Evolutionary conservation across 768 basidiomycete species (phyloP), one percentile per base, ranked within the genome.

Genomic region (Fomitopsis pulvina): DNA sequence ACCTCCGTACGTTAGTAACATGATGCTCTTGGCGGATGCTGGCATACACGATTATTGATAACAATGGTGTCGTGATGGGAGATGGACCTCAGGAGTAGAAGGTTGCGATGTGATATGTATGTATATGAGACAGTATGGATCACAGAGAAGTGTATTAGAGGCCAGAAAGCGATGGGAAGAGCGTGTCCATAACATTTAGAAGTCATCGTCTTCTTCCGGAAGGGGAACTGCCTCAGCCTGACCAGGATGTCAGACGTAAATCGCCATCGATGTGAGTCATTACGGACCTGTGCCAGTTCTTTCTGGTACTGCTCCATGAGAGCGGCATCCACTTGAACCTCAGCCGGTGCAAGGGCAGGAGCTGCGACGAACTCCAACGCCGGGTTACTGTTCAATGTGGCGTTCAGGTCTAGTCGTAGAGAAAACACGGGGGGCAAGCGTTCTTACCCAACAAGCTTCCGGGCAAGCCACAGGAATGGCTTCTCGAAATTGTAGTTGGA

Each of bases 401-500:
- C 8, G 41, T 37, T 51, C n/a, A n/a, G n/a, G n/a, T n/a, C n/a
- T n/a, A n/a, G 5, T 49, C 4, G 11, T 24, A 20, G 10, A 14
- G 12, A 44, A 18, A 16, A 26, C 22, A 26, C 16, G 9, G 3
- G 22, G 25, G 14, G 3, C 16, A 21, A 11, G 30, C 16, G 6
- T 5, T 76, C 89, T 54, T 61, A 92, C 92, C 93, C 95, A 57
- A 95, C 94, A 55, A 99, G 79, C 75, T 98, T 99, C 75, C 92
- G 83, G 52, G 92, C 94, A 67, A 98, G 79, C 96, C 96, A 98
- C 56, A 99, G 80, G 91, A 99, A 98, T 44, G 96, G 96, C 70
- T 97, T 97, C 73, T 99, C 96, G 65, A 98, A 98, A 78, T 99
- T 99, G 71, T 98, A 99, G 79, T 99, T 99, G 41, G 94, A 97